phyloP scores from a whole-genome alignment of 2,329 filamentous ascomycete genomes.

The Hypoxylon sp. region DNA sequence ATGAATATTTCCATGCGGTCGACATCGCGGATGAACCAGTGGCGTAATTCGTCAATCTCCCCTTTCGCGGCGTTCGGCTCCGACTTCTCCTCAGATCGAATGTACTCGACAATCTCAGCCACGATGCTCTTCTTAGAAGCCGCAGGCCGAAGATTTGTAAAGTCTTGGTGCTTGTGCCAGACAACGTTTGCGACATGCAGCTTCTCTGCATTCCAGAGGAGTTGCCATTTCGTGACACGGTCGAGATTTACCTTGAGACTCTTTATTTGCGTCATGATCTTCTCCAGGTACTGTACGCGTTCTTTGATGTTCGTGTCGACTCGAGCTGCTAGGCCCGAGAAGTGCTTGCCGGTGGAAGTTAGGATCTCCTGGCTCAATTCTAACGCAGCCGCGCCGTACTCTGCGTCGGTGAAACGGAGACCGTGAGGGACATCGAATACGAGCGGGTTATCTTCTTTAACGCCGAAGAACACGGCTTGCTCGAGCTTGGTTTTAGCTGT shows the following conservation, averaged over 20 bases:
- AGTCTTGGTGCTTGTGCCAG: constrained; percentile 81
- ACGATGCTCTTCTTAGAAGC: constrained; percentile 74
- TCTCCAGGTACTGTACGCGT: constrained; percentile 75
- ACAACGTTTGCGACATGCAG: constrained; percentile 79
- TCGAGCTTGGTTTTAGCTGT: constrained; percentile 90
- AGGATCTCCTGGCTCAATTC: constrained; percentile 83
- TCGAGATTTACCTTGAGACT: constrained; percentile 72
- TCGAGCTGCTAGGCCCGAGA: constrained; percentile 76
- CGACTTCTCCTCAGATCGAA: constrained; percentile 79
- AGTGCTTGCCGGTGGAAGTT: constrained; percentile 75
- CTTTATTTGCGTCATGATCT: constrained; percentile 76
- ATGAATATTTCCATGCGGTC: constrained; percentile 76
- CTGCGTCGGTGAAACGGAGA: constrained; percentile 70
- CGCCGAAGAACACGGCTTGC: constrained; percentile 92
- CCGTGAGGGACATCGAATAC: constrained; percentile 76
- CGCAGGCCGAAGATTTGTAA: constrained; percentile 64
- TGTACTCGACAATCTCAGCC: constrained; percentile 75
- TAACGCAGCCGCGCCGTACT: constrained; percentile 79
- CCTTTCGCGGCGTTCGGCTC: constrained; percentile 68
- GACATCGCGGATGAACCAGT: constrained; percentile 84
- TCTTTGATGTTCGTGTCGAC: constrained; percentile 82
- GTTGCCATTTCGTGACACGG: constrained; percentile 74
- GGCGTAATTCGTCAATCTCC: constrained; percentile 81
- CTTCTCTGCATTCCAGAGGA: constrained; percentile 92
- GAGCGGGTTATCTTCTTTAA: constrained; percentile 83